Base-by-base conservation (phyloP, 345 rosid species). In the Arabis hirsuta region DNA sequence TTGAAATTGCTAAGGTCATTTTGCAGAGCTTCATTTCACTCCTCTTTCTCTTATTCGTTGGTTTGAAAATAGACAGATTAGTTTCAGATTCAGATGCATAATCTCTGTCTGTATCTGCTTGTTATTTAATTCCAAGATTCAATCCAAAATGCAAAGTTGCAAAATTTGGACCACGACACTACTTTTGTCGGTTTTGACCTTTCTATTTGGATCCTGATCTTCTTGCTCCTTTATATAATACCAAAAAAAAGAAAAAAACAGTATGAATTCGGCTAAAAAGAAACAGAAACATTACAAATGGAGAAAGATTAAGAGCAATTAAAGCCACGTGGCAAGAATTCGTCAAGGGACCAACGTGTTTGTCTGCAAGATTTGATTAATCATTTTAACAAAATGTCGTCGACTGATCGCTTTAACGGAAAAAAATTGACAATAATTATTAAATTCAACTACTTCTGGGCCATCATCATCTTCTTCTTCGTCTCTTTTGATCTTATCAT, bases 331-430 rank as follows among this genome's bases (percentile, higher is more conserved):
- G 74, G 3, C 45, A 13, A 20, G 47, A 41, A 31, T 5, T 14
- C 8, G 52, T 55, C 65, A 22, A 56, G 64, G 54, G 22, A 12
- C 2, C 45, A 38, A 54, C 70, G 58, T 75, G 65, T 27, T 45
- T 62, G 70, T 68, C 74, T 56, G 79, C 74, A 76, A 69, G 65
- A 68, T 69, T n/a, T 45, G 3, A 61, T 63, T 45, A 29, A 61
- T 63, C 62, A 26, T 52, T 48, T 55, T 43, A 48, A 60, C 52
- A 42, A 29, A 71, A n/a, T 29, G 6, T 39, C 22, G 6, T 39
- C 22, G 57, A 74, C 42, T 45, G 51, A 62, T 53, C 3, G 13
- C 11, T 2, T 2, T 19, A 69, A 76, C 60, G 39, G 63, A 43
- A 46, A 60, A 54, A n/a, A 44, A 12, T 47, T 2, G n/a, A 9